Conservation (phyloP, 148 eudicot species). For the Mesembryanthemum crystallinum region DNA sequence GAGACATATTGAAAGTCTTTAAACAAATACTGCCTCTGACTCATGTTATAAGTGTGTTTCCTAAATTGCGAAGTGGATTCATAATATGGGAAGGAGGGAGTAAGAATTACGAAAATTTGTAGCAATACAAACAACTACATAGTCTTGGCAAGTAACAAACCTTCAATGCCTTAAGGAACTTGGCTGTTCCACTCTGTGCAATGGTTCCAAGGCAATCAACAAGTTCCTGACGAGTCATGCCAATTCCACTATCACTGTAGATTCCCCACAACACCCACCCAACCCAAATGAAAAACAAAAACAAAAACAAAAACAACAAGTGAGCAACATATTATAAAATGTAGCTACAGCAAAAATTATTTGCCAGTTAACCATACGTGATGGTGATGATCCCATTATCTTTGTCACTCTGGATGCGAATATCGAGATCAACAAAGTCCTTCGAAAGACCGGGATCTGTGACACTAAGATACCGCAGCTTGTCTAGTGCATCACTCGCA, state of each 20-base stretch:
- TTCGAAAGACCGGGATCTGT: conserved; percentile 68
- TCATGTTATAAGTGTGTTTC: too few relatives aligned
- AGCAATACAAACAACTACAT: neutral
- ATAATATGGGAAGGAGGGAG: too few relatives aligned
- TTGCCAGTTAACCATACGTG: conserved; percentile 47
- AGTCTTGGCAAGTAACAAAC: conserved; percentile 31
- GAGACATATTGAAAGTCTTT: too few relatives aligned
- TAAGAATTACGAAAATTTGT: neutral
- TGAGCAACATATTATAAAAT: neutral
- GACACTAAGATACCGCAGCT: conserved; percentile 90
- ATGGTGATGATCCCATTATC: conserved; percentile 85
- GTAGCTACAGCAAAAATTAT: neutral
- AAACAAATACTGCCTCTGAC: too few relatives aligned
- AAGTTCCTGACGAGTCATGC: conserved; percentile 92
- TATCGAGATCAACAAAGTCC: conserved; percentile 75
- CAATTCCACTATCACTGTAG: conserved; percentile 91
- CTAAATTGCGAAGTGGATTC: too few relatives aligned
- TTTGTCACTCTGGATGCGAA: conserved; percentile 77
- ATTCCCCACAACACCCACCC: neutral
- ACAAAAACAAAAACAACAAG: neutral
- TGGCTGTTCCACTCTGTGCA: conserved; percentile 99
- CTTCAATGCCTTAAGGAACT: conserved; percentile 87
- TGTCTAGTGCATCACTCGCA: conserved; percentile 99
- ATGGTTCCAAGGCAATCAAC: conserved; percentile 96
- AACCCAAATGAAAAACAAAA: neutral